Conservation (phyloP, 352 stramenopile genomes). For the Phytophthora lateralis region DNA sequence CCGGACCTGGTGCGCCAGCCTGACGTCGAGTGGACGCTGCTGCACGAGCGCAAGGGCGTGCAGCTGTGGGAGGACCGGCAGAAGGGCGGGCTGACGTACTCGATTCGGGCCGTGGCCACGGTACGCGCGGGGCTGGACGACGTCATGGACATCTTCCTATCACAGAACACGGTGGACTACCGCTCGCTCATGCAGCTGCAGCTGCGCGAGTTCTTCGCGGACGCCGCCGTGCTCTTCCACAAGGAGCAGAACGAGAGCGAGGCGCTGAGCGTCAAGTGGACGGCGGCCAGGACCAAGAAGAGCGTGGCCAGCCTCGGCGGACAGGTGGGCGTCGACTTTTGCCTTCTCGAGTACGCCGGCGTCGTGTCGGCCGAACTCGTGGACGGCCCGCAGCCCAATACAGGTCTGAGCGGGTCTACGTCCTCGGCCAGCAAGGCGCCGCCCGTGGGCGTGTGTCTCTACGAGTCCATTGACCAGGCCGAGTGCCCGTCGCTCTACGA, state of each 20-base stretch:
- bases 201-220: conserved; percentile 72
- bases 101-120: conserved; percentile 61
- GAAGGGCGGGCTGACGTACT: conserved; percentile 84
- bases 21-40: conserved; percentile 78
- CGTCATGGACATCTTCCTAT: conserved; percentile 82
- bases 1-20: conserved; percentile 64
- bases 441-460: conserved; percentile 66
- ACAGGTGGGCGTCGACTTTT: conserved; percentile 68
- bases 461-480: conserved; percentile 81
- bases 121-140: conserved; percentile 70
- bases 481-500: conserved; percentile 76
- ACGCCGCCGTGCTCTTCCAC: conserved; percentile 78
- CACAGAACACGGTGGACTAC: conserved; percentile 61
- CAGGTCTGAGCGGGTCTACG: background rate
- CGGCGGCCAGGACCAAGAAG: conserved; percentile 73
- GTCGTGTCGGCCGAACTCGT: conserved; percentile 61
- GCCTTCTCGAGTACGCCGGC: conserved; percentile 78
- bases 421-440: background rate
- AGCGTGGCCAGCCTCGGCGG: conserved; percentile 48
- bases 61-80: conserved; percentile 78
- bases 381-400: conserved; percentile 33
- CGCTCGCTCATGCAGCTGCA: conserved; percentile 77
- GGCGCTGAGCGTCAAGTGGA: conserved; percentile 82
- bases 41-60: conserved; percentile 76
- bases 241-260: conserved; percentile 79